Evolutionary conservation across 164 flowering plant species (phyloP).

Genomic region (Pachysandra terminalis): DNA sequence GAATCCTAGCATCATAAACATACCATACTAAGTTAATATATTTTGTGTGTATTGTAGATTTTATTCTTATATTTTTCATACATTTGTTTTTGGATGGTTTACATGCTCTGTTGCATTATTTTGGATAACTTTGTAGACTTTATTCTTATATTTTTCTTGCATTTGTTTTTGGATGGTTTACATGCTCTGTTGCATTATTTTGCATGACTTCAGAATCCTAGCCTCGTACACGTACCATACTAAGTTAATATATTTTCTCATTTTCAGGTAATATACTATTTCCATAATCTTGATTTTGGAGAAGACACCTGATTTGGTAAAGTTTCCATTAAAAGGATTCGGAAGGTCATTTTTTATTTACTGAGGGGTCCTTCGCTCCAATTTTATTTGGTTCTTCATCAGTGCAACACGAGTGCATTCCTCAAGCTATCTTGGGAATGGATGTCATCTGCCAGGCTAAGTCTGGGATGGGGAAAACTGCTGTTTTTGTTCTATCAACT

Average conservation of each 20-base stretch:
- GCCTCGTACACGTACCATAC: not conserved
- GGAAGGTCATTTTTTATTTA: constrained; percentile 57
- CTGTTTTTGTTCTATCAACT: constrained; percentile 90
- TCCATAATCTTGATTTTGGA: constrained; percentile 37
- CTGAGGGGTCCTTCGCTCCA: constrained; percentile 46
- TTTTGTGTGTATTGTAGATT: not conserved
- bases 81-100: not conserved
- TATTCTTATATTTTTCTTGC: not conserved
- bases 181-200: not conserved
- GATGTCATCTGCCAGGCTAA: constrained; percentile 99
- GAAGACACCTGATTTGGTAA: constrained; percentile 51
- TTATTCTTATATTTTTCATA: not conserved
- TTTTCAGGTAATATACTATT: constrained; percentile 60
- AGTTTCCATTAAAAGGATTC: constrained; percentile 51
- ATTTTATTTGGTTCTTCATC: constrained; percentile 75
- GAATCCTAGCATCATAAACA: not conserved
- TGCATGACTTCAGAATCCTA: not conserved
- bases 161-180: not conserved
- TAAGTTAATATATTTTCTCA: not conserved
- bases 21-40: not conserved
- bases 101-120: not conserved
- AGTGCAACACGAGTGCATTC: constrained; percentile 99
- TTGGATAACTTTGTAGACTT: not conserved
- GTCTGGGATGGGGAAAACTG: constrained; percentile 99
- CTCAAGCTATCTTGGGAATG: constrained; percentile 98